Evolutionary conservation across 352 stramenopile species (phyloP).

Genomic region (Phytophthora kernoviae): DNA sequence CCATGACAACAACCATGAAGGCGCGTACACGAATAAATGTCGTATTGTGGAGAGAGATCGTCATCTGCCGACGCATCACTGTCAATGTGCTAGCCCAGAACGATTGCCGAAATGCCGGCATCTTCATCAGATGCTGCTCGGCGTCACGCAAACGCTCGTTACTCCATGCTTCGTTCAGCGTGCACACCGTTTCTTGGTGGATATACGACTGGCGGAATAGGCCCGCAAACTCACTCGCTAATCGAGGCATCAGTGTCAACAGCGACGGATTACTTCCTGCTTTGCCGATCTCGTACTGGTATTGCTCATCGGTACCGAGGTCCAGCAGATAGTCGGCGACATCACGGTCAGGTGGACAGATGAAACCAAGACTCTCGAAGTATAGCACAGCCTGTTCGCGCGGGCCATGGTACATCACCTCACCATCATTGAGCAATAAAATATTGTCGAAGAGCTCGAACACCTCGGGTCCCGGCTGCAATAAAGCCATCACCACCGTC

Average conservation of each 20-base stretch:
- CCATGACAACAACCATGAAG: conserved; percentile 26
- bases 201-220: conserved; percentile 22
- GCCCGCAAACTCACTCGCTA: conserved; percentile 15
- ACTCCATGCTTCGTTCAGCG: conserved; percentile 48
- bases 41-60: conserved; percentile 37
- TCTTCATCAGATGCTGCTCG: conserved; percentile 56
- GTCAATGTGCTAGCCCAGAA: conserved; percentile 56
- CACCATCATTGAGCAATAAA: conserved; percentile 67
- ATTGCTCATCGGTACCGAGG: conserved; percentile 27
- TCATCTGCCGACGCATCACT: conserved; percentile 40
- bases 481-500: conserved; percentile 58
- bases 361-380: conserved; percentile 38
- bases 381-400: conserved; percentile 36
- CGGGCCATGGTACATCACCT: conserved; percentile 65
- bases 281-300: conserved; percentile 12
- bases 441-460: conserved; percentile 67
- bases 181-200: conserved; percentile 42
- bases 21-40: conserved; percentile 16
- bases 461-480: conserved; percentile 26
- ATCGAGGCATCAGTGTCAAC: conserved; percentile 3
- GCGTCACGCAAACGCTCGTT: conserved; percentile 2
- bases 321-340: conserved; percentile 23
- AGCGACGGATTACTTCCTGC: not conserved
- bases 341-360: conserved; percentile 27
- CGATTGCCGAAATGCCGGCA: conserved; percentile 30